Conservation (phyloP, 225 moss, liverwort and hornwort species). For the Polytrichum commune region DNA sequence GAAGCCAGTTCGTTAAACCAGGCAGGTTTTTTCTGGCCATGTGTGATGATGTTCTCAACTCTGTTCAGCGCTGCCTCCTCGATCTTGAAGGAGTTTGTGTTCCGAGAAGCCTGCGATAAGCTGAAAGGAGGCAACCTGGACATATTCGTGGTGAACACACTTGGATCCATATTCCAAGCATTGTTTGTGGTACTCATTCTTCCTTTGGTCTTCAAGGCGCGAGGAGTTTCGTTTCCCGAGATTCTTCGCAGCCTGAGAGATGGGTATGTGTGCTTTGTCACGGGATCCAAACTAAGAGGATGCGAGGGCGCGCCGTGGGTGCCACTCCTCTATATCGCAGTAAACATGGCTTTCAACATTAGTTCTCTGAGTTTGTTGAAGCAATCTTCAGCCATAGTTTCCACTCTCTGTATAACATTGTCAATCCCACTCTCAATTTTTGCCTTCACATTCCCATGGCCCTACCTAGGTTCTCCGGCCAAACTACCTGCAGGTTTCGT, state of each 20-base stretch:
- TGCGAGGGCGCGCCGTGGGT: slow-evolving; percentile 54
- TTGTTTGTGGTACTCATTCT: slow-evolving; percentile 53
- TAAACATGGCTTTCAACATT: slow-evolving; percentile 55
- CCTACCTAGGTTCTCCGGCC: slow-evolving; percentile 45
- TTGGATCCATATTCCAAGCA: slow-evolving; percentile 47
- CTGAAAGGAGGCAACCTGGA: slow-evolving; percentile 50
- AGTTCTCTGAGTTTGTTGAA: slow-evolving; percentile 51
- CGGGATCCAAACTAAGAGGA: slow-evolving; percentile 31
- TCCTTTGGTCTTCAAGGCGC: slow-evolving; percentile 39
- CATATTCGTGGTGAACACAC: slow-evolving; percentile 62
- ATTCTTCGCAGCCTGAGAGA: slow-evolving; percentile 38
- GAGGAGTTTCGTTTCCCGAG: slow-evolving; percentile 46
- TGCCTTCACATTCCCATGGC: slow-evolving; percentile 52
- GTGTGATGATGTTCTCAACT: slow-evolving; percentile 50
- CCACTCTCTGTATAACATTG: slow-evolving; percentile 42
- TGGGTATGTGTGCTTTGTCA: slow-evolving; percentile 56
- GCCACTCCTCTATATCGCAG: slow-evolving; percentile 42
- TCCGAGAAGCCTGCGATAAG: slow-evolving; percentile 7
- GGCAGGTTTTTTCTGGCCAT: slow-evolving; percentile 43
- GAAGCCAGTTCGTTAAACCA: slow-evolving; percentile 22
- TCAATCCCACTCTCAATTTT: slow-evolving; percentile 59
- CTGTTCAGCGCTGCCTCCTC: slow-evolving; percentile 45
- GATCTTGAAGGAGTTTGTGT: slow-evolving; percentile 46
- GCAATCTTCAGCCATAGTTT: slow-evolving; percentile 55
- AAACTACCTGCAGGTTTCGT: slow-evolving; percentile 38